Percentiles rank a stretch among this genome's conserved stretches.
Evolutionary conservation across 371 early-diverging fungal genomes (phyloP).

Genomic region (Mucor circinelloides): DNA sequence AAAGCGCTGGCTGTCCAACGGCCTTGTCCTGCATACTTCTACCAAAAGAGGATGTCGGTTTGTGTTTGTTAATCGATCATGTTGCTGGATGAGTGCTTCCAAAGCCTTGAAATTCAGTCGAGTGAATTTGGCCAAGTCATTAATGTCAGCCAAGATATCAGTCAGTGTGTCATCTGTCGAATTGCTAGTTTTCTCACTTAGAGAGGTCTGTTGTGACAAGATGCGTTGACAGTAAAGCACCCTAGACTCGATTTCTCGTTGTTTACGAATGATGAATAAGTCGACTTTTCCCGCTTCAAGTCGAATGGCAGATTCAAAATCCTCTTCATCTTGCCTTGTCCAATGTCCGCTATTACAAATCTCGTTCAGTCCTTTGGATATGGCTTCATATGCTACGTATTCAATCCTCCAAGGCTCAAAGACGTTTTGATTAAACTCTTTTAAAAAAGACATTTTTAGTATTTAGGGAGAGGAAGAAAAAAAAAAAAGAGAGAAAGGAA

Average conservation of each 20-base stretch:
- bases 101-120: slow-evolving; percentile 95
- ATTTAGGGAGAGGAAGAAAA: not conserved
- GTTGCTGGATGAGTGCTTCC: slow-evolving; percentile 86
- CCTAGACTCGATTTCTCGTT: slow-evolving; percentile 84
- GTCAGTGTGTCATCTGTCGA: slow-evolving; percentile 63
- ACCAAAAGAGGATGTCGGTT: slow-evolving; percentile 24
- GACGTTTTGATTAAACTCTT: slow-evolving; percentile 68
- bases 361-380: slow-evolving; percentile 73
- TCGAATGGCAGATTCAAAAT: slow-evolving; percentile 82
- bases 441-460: slow-evolving; percentile 81
- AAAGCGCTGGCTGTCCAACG: slow-evolving; percentile 55
- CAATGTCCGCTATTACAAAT: slow-evolving; percentile 44
- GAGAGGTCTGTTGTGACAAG: slow-evolving; percentile 23
- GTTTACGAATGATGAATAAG: slow-evolving; percentile 61
- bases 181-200: not conserved
- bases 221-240: slow-evolving; percentile 70
- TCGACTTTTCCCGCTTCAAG: slow-evolving; percentile 88
- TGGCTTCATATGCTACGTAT: slow-evolving; percentile 83
- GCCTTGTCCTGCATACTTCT: slow-evolving; percentile 25
- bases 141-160: slow-evolving; percentile 79
- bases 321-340: slow-evolving; percentile 77
- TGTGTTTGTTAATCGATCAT: slow-evolving; percentile 60
- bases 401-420: slow-evolving; percentile 84
- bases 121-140: slow-evolving; percentile 89
- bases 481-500: not conserved